phyloP scores from a whole-genome alignment of 352 stramenopile genomes.

The Phytophthora meadii region DNA sequence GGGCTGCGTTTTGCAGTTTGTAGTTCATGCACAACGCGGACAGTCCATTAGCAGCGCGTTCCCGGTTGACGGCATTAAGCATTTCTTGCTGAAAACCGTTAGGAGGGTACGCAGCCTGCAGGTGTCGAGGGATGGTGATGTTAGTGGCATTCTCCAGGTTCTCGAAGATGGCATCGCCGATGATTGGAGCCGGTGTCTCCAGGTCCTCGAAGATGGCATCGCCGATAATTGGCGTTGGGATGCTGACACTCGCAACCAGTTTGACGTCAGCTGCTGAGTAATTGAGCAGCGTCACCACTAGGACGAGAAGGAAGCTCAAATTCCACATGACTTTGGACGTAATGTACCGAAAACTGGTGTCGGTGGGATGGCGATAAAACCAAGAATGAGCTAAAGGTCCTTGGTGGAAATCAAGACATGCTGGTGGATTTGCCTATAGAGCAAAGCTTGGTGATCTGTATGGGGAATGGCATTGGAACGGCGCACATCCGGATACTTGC shows the following conservation, averaged over 20 bases:
- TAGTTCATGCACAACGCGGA: constrained; percentile 48
- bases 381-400: constrained; percentile 24
- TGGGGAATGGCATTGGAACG: constrained; percentile 24
- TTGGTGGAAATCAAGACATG: constrained; percentile 2
- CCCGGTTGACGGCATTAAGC: constrained; percentile 57
- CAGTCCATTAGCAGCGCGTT: constrained; percentile 47
- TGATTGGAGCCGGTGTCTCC: constrained; percentile 19
- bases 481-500: constrained; percentile 17
- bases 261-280: constrained; percentile 14
- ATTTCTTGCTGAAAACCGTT: constrained; percentile 39
- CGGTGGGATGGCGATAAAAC: constrained; percentile 19
- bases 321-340: constrained; percentile 14
- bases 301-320: constrained; percentile 8
- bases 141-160: constrained; percentile 12
- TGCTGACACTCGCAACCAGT: constrained; percentile 10
- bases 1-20: constrained; percentile 37
- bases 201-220: constrained; percentile 32
- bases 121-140: constrained; percentile 7
- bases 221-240: constrained; percentile 26
- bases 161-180: constrained; percentile 30
- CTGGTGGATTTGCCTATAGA: constrained; percentile 13
- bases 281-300: constrained; percentile 18
- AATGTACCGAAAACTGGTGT: not conserved
- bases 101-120: constrained; percentile 27
- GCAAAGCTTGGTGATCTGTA: constrained; percentile 35